phyloP scores from a whole-genome alignment of 805 yeast genomes.

The Sungouiozyma ichnusensis region DNA sequence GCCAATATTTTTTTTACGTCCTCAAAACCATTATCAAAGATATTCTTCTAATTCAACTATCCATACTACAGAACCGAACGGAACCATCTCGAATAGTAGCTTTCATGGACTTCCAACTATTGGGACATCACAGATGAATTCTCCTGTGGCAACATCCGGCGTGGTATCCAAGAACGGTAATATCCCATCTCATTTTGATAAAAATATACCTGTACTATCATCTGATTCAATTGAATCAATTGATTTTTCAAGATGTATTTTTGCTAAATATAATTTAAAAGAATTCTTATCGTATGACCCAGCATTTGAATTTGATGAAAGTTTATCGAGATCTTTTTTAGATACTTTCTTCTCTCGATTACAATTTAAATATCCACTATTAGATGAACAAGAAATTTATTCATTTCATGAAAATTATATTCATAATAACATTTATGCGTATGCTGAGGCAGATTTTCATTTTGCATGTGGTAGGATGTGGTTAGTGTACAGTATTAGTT shows the following conservation, averaged over 20 bases:
- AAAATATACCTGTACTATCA: conserved; percentile 14
- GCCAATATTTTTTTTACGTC: background rate
- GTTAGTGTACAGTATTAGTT: conserved; percentile 42
- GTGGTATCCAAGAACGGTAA: background rate
- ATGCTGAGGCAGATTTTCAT: conserved; percentile 32
- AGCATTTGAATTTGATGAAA: conserved; percentile 41
- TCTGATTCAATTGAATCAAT: conserved; percentile 29
- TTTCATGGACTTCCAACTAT: background rate
- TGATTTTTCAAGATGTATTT: conserved; percentile 32
- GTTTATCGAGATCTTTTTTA: conserved; percentile 38
- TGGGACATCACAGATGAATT: background rate
- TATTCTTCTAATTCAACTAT: background rate
- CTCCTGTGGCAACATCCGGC: background rate
- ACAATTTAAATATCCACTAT: conserved; percentile 47
- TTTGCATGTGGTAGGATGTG: conserved; percentile 47
- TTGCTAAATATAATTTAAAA: conserved; percentile 38
- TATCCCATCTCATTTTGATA: background rate
- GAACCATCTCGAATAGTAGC: background rate
- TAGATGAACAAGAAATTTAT: conserved; percentile 42
- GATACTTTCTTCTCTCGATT: conserved; percentile 46
- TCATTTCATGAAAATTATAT: conserved; percentile 42
- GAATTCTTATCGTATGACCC: conserved; percentile 41
- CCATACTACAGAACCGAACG: background rate
- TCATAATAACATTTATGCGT: conserved; percentile 31
- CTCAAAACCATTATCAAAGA: background rate